These are phyloP conservation scores for Parietaria judaica DNA, from an alignment of 306 rosid genomes.

Conservation along the genomic window DNA sequence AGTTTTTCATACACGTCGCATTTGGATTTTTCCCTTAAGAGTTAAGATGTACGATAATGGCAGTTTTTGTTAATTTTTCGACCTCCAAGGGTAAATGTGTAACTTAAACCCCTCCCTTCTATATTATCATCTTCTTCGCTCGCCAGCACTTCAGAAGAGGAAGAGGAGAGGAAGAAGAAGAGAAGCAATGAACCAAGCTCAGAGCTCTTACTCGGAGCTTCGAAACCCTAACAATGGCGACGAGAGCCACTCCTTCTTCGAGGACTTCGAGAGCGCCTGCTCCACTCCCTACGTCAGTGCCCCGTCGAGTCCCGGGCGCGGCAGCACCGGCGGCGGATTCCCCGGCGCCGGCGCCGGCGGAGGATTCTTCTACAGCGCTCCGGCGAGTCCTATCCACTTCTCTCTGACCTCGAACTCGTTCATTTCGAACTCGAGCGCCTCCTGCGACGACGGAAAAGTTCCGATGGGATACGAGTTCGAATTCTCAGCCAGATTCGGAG, in stretches of 20 bases:
- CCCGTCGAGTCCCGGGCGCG: conserved; percentile 88
- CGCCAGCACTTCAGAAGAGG: conserved; percentile 20
- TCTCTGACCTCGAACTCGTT: conserved; percentile 34
- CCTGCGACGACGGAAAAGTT: conserved; percentile 13
- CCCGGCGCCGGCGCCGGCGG: conserved; percentile 44
- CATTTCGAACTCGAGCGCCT: conserved; percentile 14
- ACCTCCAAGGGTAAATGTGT: not conserved
- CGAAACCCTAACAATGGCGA: conserved; percentile 27
- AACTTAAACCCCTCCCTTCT: not conserved
- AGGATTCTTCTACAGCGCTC: conserved; percentile 88
- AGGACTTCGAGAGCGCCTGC: conserved; percentile 70
- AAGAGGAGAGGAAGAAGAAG: not conserved
- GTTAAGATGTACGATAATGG: not conserved
- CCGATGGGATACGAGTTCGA: conserved; percentile 65
- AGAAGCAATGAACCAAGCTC: not conserved
- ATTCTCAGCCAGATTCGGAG: conserved; percentile 66
- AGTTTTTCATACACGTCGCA: not conserved
- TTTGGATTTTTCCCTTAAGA: not conserved
- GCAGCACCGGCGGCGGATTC: conserved; percentile 34
- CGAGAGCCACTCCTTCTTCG: conserved; percentile 20
- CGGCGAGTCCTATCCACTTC: conserved; percentile 91
- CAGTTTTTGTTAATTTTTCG: not conserved
- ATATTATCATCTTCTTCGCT: not conserved
- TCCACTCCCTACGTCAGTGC: conserved; percentile 96
- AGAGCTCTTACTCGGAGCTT: conserved; percentile 8